phyloP scores from a whole-genome alignment of 1,284 basidiomycete species.

The Marasmius fiardii region DNA sequence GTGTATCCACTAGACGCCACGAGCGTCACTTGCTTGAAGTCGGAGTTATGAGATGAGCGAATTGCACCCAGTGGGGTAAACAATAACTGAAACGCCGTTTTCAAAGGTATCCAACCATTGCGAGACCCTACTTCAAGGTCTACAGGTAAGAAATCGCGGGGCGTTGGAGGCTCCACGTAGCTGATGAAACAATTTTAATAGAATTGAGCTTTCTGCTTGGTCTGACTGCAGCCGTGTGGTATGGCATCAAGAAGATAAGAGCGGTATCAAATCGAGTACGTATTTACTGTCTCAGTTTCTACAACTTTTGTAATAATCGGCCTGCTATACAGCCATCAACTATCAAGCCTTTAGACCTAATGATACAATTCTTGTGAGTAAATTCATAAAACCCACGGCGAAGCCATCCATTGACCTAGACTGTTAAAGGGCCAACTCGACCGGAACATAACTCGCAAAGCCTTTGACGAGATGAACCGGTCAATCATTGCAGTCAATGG shows the following conservation, averaged over 20 bases:
- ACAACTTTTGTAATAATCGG: too few relatives aligned
- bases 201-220: conserved; percentile 1
- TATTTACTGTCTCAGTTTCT: neutral
- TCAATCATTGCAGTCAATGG: too few relatives aligned
- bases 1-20: neutral
- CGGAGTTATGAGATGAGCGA: conserved; percentile 1
- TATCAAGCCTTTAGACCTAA: too few relatives aligned
- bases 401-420: too few relatives aligned
- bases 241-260: neutral
- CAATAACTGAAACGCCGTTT: neutral
- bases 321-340: too few relatives aligned
- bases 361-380: too few relatives aligned
- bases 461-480: too few relatives aligned
- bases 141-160: neutral
- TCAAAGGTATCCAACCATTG: conserved; percentile 2
- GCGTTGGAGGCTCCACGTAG: neutral
- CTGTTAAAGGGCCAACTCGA: too few relatives aligned
- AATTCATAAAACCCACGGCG: too few relatives aligned
- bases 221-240: conserved; percentile 1
- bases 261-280: conserved; percentile 5
- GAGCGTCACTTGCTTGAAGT: conserved; percentile 2
- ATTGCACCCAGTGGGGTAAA: neutral
- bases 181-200: neutral
- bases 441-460: too few relatives aligned
- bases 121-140: conserved; percentile 1